phyloP scores from a whole-genome alignment of 2,329 filamentous ascomycete species.

The Ophiostoma angusticollis region DNA sequence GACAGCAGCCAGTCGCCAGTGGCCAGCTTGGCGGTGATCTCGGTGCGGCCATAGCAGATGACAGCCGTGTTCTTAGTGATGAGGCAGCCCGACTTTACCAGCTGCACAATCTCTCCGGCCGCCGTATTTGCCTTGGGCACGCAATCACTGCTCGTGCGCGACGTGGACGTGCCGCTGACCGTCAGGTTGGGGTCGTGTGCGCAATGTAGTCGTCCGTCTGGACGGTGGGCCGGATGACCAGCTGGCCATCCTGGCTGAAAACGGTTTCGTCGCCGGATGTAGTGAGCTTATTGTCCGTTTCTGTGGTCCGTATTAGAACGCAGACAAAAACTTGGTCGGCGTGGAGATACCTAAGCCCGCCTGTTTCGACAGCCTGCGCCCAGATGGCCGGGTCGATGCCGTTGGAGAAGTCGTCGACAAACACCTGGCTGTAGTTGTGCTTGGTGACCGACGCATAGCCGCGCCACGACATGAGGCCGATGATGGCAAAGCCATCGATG shows the following conservation, averaged over 20 bases:
- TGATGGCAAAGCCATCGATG: constrained; percentile 2
- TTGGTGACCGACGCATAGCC: constrained; percentile 3
- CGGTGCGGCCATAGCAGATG: constrained; percentile 11
- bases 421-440: constrained; percentile 8
- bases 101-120: constrained; percentile 9
- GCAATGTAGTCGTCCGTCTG: constrained; percentile 5
- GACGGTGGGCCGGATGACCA: constrained; percentile 8
- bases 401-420: constrained; percentile 10
- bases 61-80: constrained; percentile 10
- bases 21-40: constrained; percentile 12
- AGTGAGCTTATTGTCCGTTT: constrained; percentile 5
- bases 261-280: constrained; percentile 9
- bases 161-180: constrained; percentile 12
- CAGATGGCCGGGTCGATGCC: constrained; percentile 11
- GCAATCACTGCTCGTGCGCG: neutral
- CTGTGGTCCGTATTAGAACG: no score
- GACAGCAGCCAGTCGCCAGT: constrained; percentile 14
- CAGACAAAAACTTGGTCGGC: neutral
- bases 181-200: constrained; percentile 20
- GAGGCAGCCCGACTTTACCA: constrained; percentile 9
- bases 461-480: neutral
- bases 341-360: constrained; percentile 7
- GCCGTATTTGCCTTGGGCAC: constrained; percentile 4
- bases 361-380: constrained; percentile 8
- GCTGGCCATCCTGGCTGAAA: constrained; percentile 10